Evolutionary conservation across 306 rosid genomes (phyloP), one percentile per base, ranked within the genome.

Genomic region (Trifolium fragiferum): DNA sequence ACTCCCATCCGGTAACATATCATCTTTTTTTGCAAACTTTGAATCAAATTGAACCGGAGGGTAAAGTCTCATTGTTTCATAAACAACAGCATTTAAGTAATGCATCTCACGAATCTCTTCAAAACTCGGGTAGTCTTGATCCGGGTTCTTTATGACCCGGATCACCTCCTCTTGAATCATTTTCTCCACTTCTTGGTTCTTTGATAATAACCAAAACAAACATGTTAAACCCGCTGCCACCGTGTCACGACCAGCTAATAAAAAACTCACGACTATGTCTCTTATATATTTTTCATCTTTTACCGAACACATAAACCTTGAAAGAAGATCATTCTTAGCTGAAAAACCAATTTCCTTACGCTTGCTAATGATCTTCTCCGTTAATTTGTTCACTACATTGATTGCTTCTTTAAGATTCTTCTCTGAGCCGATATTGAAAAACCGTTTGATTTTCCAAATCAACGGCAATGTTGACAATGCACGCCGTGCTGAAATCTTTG

Each of bases 41-140:
- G 98, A 94, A n/a, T 94, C 98, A 19, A 94, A 90, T 32, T 94
- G 98, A 37, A 91, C 76, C 9, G 98, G 95, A 0, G 97, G 98
- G 33, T 41, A 92, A 2, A 94, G 84, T 72, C 98, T 82, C 90
- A 94, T 68, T 18, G 90, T 90, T 74, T 94, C 98, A 35, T 86
- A 59, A 0, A 92, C 27, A 7, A 88, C 93, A 0, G 87, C 98
- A 12, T 87, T 90, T 8, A 94, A 63, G 59, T 88, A 94, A 11
- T 90, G 93, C 96, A 91, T 87, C 12, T 79, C 63, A 12, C 85
- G 25, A 44, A 89, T 54, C 8, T 90, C 79, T 0, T 82, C 85
- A 15, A 84, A 82, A 4, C 43, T 81, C 0, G 88, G 72, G 1
- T 38, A n/a, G 20, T 35, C 86, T 9, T 50, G 75, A 18, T 0